Evolutionary conservation across 192 early-diverging fungal genomes (phyloP).

Genomic region (Spizellomyces punctatus): DNA sequence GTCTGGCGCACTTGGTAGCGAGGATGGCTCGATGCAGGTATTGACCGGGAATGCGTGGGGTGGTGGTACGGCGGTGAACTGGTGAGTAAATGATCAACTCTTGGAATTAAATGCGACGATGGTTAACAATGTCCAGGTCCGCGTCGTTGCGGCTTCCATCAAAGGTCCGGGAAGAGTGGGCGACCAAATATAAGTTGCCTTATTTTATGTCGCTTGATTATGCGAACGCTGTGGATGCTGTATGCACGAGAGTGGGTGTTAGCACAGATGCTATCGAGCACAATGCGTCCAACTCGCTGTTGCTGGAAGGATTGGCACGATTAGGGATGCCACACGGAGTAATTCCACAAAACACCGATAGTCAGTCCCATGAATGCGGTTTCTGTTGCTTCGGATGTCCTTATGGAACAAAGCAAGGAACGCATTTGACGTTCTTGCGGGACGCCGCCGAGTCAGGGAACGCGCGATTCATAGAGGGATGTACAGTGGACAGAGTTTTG

Average conservation of each 20-base stretch:
- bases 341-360: slow-evolving; percentile 71
- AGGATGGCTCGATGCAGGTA: slow-evolving; percentile 58
- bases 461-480: slow-evolving; percentile 62
- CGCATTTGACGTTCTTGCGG: slow-evolving; percentile 65
- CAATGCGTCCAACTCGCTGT: slow-evolving; percentile 62
- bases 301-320: slow-evolving; percentile 69
- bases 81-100: slow-evolving; percentile 46
- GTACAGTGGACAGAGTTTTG: slow-evolving; percentile 58
- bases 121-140: slow-evolving; percentile 15
- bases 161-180: slow-evolving; percentile 76
- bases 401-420: slow-evolving; percentile 70
- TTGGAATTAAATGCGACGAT: slow-evolving; percentile 39
- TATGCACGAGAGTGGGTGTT: slow-evolving; percentile 61
- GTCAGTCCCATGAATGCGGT: slow-evolving; percentile 57
- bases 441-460: slow-evolving; percentile 65
- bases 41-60: slow-evolving; percentile 71
- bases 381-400: slow-evolving; percentile 73
- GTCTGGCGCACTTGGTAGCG: slow-evolving; percentile 45
- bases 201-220: slow-evolving; percentile 61
- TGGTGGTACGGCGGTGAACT: slow-evolving; percentile 76
- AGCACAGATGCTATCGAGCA: slow-evolving; percentile 56
- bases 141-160: slow-evolving; percentile 56
- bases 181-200: slow-evolving; percentile 55
- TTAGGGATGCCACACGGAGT: slow-evolving; percentile 58
- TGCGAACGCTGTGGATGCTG: slow-evolving; percentile 53